phyloP scores from a whole-genome alignment of 2,329 filamentous ascomycete genomes.

The Cladosporium sp. region DNA sequence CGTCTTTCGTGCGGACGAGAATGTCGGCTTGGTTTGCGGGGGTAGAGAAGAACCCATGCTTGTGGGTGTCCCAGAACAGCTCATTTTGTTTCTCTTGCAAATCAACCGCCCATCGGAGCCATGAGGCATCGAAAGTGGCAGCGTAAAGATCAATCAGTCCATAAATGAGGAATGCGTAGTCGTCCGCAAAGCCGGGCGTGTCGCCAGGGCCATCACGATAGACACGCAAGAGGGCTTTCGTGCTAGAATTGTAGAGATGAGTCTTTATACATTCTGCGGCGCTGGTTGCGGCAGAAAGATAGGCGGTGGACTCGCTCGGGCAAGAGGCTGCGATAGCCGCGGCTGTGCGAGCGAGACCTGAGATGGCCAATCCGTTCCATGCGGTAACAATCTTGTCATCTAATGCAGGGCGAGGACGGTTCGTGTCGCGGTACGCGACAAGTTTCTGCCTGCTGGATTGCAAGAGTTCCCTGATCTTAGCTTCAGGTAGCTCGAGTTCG shows the following conservation, averaged over 20 bases:
- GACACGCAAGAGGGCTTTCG: constrained; percentile 65
- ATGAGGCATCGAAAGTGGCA: constrained; percentile 69
- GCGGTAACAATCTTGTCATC: constrained; percentile 86
- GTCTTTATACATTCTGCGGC: constrained; percentile 69
- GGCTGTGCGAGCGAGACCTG: constrained; percentile 72
- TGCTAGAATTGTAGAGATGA: constrained; percentile 65
- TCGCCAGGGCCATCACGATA: constrained; percentile 65
- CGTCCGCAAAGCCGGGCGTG: constrained; percentile 78
- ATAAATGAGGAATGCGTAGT: constrained; percentile 85
- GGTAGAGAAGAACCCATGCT: constrained; percentile 69
- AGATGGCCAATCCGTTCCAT: constrained; percentile 87
- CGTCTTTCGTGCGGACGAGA: constrained; percentile 86
- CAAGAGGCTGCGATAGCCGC: constrained; percentile 61
- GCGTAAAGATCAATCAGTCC: constrained; percentile 83
- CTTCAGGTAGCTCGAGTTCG: constrained; percentile 68
- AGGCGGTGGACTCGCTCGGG: constrained; percentile 42
- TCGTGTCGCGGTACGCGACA: constrained; percentile 65
- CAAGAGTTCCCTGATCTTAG: constrained; percentile 66
- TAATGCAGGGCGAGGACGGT: constrained; percentile 70
- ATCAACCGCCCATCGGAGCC: constrained; percentile 74
- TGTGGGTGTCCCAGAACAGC: constrained; percentile 68
- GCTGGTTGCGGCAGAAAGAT: constrained; percentile 61
- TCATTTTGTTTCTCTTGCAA: constrained; percentile 73
- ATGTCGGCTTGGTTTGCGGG: constrained; percentile 59
- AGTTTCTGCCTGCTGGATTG: constrained; percentile 64